Base-by-base conservation (phyloP, 441 rosid genomes). In the Populus hybrid region DNA sequence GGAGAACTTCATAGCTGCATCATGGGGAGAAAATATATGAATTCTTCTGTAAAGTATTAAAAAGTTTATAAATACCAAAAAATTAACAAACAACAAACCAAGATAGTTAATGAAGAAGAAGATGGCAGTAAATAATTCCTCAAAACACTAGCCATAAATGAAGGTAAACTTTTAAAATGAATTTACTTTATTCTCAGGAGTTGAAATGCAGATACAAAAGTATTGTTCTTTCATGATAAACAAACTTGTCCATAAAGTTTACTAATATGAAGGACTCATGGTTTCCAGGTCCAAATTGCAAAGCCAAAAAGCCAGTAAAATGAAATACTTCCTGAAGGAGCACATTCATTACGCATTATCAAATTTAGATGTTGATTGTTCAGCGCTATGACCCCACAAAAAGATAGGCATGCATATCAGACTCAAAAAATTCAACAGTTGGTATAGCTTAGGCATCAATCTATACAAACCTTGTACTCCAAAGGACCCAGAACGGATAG, bases 401-500 rank as follows among this genome's bases (percentile, higher is more conserved):
- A 54, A n/a, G 35, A 64, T 57, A 59, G 20, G 66, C 35, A 10
- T 12, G 16, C 18, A 54, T 28, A 63, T 32, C 70, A 21, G 10
- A 73, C 35, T 20, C 28, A 65, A 12, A 34, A 79, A 34, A 9
- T 73, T 73, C 18, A 59, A 23, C 2, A 24, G 82, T 8, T 28
- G 73, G 76, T 68, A 66, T 69, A 67, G 35, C 21, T 68, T 23
- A 70, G 77, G 83, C 14, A 78, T 72, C 77, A 81, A 71, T 8
- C 72, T 63, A 66, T 38, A 83, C 88, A 35, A 80, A 94, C 99
- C 99, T 96, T 78, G 99, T 96, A 84, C 99, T 96, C 99, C 99
- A 93, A 46, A 94, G 88, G 73, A 96, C 78, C 98, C 99, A 93
- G 84, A 96, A 96, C 69, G 99, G 99, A 78, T 77, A 96, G 84